Conservation (phyloP, 2,329 filamentous ascomycete genomes). For the Aschersonia sp. region DNA sequence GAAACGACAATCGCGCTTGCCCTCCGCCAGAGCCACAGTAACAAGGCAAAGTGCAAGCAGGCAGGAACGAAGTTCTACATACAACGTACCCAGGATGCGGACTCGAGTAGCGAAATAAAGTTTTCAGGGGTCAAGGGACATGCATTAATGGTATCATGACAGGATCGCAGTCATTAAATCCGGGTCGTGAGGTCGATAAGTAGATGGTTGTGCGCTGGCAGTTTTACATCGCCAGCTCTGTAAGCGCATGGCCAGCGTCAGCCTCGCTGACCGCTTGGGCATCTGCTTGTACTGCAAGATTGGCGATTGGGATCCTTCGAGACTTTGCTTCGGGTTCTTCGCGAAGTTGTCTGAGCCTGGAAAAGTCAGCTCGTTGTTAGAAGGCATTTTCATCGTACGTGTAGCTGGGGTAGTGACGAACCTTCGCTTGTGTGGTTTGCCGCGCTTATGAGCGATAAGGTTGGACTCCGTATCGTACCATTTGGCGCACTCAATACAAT, state of each 20-base stretch:
- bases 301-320: too few species aligned
- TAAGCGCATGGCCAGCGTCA: too few species aligned
- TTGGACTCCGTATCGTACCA: constrained; percentile 84
- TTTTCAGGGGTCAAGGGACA: background rate
- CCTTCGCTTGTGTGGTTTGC: constrained; percentile 90
- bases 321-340: constrained; percentile 30
- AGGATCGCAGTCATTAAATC: background rate
- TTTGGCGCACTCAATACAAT: constrained; percentile 88
- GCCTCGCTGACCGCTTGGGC: too few species aligned
- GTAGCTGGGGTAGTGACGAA: constrained; percentile 1
- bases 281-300: too few species aligned
- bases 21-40: constrained; percentile 26
- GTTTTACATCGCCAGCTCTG: too few species aligned
- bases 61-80: constrained; percentile 22
- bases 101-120: constrained; percentile 30
- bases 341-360: constrained; percentile 63
- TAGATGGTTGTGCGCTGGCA: too few species aligned
- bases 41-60: constrained; percentile 14
- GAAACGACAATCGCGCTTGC: constrained; percentile 30
- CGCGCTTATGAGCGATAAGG: constrained; percentile 59
- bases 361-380: background rate
- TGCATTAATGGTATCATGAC: background rate
- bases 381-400: background rate
- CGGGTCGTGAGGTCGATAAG: too few species aligned
- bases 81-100: constrained; percentile 30